Evolutionary conservation across 1,284 basidiomycete species (phyloP), one percentile per base, ranked within the genome.

Genomic region (Irpex sp.): DNA sequence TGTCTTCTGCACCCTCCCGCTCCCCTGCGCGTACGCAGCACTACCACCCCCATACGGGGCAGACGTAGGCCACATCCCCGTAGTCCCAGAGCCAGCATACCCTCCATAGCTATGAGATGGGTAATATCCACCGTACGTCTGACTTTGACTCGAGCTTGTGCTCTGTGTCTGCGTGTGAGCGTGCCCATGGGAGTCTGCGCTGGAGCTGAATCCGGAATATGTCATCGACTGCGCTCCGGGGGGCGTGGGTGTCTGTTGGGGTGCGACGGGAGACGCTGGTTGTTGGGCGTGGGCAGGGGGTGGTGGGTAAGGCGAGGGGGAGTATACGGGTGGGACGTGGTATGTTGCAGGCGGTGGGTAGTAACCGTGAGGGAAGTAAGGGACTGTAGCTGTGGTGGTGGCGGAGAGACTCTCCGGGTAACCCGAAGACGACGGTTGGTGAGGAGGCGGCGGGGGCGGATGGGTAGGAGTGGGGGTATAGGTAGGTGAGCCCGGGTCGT

Each of bases 201-300:
- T 56, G 7, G 58, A 34, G 3, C 26, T 40, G 31, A 62, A 65
- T 8, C 57, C 48, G 4, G 61, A 34, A 38, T 65, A 65, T 5
- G 59, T 31, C 11, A 62, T 54, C 11, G 63, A 60, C 47, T 9
- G 60, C 38, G 36, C 64, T 26, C 9, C 60, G 1, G 72, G 70
- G 1, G 73, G 72, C 2, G 74, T 70, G 0, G 73, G 72, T 5
- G 66, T 72, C 37, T 71, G 68, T 11, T 65, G 68, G 4, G 70
- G 69, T 11, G 54, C 19, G 1, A 68, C 63, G 2, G 71, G 60
- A 1, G 69, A 60, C 5, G 69, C 64, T 19, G 71, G 65, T 3
- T 40, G 38, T 15, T 40, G 38, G 38, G 38, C 1, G 15, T 40
- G 38, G 15, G 8, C 38, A 15, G 38, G 7, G 7, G 68, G 62